Evolutionary conservation across 2,329 filamentous ascomycete species (phyloP).

Genomic region (Alternaria ethzedia): DNA sequence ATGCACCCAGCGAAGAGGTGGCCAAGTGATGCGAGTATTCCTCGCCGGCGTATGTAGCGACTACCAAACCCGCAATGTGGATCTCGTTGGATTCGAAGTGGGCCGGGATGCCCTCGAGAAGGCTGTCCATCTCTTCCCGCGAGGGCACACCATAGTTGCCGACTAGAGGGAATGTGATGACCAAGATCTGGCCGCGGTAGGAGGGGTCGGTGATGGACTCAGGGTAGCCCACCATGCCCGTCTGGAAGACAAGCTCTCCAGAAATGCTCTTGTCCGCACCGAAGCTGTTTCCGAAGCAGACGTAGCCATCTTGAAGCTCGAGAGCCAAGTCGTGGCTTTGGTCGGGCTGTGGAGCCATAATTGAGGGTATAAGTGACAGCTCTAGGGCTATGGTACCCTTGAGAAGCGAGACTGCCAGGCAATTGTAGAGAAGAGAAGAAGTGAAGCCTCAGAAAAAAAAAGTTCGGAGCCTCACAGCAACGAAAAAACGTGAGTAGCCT

Average conservation of each 20-base stretch:
- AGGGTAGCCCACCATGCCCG: slow-evolving; percentile 98
- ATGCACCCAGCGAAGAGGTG: slow-evolving; percentile 85
- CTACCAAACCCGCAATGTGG: slow-evolving; percentile 89
- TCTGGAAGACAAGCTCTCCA: slow-evolving; percentile 98
- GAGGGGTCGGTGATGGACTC: slow-evolving; percentile 90
- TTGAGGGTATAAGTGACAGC: slow-evolving; percentile 37
- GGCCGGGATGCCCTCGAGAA: slow-evolving; percentile 84
- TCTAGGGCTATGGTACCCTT: slow-evolving; percentile 43
- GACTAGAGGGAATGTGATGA: slow-evolving; percentile 93
- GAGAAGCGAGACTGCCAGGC: slow-evolving; percentile 40
- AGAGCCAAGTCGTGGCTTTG: slow-evolving; percentile 74
- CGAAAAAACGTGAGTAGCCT: slow-evolving; percentile 10
- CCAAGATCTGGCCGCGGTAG: slow-evolving; percentile 90
- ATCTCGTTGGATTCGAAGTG: slow-evolving; percentile 94
- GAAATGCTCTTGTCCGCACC: slow-evolving; percentile 93
- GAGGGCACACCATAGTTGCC: slow-evolving; percentile 98
- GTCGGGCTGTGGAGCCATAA: slow-evolving; percentile 40
- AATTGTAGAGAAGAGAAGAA: slow-evolving; percentile 34
- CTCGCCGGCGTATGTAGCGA: slow-evolving; percentile 91
- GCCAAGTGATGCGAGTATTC: slow-evolving; percentile 95
- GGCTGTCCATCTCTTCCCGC: slow-evolving; percentile 80
- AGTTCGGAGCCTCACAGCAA: slow-evolving; percentile 13
- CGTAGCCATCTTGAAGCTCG: slow-evolving; percentile 88
- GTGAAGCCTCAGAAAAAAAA: slow-evolving; percentile 22
- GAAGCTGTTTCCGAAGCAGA: slow-evolving; percentile 95